Percentiles rank a stretch among this genome's conserved stretches.
Conservation (phyloP, 169 alveolate genomes). For the Plasmodium reichenowi region DNA sequence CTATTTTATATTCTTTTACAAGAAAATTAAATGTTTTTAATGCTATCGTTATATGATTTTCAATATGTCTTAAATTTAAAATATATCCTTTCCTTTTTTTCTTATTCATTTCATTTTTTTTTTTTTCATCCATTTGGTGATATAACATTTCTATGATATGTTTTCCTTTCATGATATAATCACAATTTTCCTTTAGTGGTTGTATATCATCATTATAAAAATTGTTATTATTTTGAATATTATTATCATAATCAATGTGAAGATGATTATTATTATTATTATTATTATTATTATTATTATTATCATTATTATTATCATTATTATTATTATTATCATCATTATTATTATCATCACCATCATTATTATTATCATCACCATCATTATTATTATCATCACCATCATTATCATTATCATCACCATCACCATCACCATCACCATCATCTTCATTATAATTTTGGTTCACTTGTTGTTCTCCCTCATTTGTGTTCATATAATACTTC, state of each 20-base stretch:
- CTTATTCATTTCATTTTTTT: not conserved
- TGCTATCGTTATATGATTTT: conserved; percentile 26
- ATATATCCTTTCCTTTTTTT: not conserved
- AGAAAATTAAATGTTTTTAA: not conserved
- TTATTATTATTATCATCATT: not conserved
- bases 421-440: not conserved
- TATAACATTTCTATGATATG: not conserved
- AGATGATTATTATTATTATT: no score
- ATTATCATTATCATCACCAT: no score
- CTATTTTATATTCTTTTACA: conserved; percentile 39
- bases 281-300: no score
- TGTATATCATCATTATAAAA: not conserved
- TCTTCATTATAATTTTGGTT: not conserved
- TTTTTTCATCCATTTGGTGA: not conserved
- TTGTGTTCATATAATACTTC: not conserved
- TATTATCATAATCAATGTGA: not conserved
- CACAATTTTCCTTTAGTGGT: not conserved
- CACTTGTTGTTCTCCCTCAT: not conserved
- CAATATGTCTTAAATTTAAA: conserved; percentile 8
- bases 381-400: not conserved
- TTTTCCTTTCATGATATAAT: not conserved
- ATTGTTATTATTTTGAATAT: not conserved
- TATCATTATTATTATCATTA: not conserved
- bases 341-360: not conserved
- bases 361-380: not conserved